Evolutionary conservation across 2,329 filamentous ascomycete species (phyloP), one percentile per base, ranked within the genome.

Genomic region (Sarocladium kiliense): DNA sequence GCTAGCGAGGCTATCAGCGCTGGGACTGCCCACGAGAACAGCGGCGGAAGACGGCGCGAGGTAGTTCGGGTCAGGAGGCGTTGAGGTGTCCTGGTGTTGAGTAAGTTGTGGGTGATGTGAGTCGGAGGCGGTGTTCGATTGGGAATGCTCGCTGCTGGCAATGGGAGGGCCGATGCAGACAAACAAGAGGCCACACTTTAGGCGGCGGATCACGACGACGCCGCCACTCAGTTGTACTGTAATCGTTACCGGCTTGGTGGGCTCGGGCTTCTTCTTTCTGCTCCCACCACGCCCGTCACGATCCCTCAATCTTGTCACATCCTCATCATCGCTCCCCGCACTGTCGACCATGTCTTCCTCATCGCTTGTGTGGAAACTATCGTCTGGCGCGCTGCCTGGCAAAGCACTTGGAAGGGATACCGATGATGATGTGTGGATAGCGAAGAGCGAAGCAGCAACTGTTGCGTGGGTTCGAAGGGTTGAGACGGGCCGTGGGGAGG

Each of bases 401-500:
- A 78, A 65, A 1, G 76, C 72, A 12, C 72, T 70, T 34, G 73
- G 67, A 5, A 80, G 67, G 54, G 71, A 66, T 49, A 68, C 63
- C 26, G 71, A 71, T 12, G 73, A 71, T 23, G 73, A 70, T 39
- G 77, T 73, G 67, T 86, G 83, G 42, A 85, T 76, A 19, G 76
- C 72, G 73, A 82, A 84, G 19, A 86, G 76, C 5, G 79, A 83
- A 56, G 81, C 80, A 41, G 84, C 84, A 57, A 86, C 80, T 57
- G 83, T 86, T 62, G 80, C 81, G 66, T 86, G 82, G 10, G 80
- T 82, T 63, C 84, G 82, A 37, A 87, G 77, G 19, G 76, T 72
- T 57, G 77, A 71, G 61, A 84, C 80, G 50, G 82, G 73, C 44
- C 81, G 73, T 2, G 75, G 69, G 53, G 80, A 81, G 37, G 82